phyloP scores from a whole-genome alignment of 2,329 filamentous ascomycete genomes.

The Canariomyces notabilis region DNA sequence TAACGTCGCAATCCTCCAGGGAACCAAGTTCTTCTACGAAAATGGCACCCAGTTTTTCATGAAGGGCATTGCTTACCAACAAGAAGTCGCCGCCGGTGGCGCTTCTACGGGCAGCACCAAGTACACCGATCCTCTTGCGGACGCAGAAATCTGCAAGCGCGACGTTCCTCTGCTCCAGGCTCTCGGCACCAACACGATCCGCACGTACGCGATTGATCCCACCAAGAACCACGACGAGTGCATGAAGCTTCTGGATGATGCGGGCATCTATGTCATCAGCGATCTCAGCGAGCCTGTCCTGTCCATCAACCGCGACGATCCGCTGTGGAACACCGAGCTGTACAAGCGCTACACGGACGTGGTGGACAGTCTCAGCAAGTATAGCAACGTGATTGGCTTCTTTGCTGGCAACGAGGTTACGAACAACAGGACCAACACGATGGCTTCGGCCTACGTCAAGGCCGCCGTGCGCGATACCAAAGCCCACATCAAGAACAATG shows the following conservation, averaged over 20 bases:
- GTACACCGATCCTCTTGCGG: constrained; percentile 80
- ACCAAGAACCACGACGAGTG: constrained; percentile 71
- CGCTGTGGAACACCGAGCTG: constrained; percentile 73
- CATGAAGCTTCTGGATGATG: constrained; percentile 76
- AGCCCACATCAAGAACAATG: constrained; percentile 78
- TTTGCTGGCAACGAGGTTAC: constrained; percentile 98
- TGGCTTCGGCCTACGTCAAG: constrained; percentile 91
- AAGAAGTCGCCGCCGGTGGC: constrained; percentile 60
- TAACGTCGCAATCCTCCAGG: constrained; percentile 20
- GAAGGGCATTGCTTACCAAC: constrained; percentile 92
- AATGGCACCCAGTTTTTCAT: constrained; percentile 69
- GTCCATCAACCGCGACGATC: constrained; percentile 80
- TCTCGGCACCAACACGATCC: constrained; percentile 86
- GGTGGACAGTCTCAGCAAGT: constrained; percentile 73
- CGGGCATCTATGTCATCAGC: constrained; percentile 91
- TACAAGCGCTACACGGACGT: constrained; percentile 79
- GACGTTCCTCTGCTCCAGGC: constrained; percentile 77
- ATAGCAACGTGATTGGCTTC: constrained; percentile 92
- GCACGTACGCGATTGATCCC: constrained; percentile 90
- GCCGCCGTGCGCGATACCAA: constrained; percentile 95
- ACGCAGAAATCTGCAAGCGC: constrained; percentile 66
- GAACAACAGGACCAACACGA: constrained; percentile 82
- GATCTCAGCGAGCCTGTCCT: constrained; percentile 76
- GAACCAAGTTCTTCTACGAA: constrained; percentile 70
- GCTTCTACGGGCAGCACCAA: constrained; percentile 41